These are phyloP conservation scores for Magnaporthiopsis rhizophila DNA, from an alignment of 2,329 filamentous ascomycete species.

Conservation along the genomic window DNA sequence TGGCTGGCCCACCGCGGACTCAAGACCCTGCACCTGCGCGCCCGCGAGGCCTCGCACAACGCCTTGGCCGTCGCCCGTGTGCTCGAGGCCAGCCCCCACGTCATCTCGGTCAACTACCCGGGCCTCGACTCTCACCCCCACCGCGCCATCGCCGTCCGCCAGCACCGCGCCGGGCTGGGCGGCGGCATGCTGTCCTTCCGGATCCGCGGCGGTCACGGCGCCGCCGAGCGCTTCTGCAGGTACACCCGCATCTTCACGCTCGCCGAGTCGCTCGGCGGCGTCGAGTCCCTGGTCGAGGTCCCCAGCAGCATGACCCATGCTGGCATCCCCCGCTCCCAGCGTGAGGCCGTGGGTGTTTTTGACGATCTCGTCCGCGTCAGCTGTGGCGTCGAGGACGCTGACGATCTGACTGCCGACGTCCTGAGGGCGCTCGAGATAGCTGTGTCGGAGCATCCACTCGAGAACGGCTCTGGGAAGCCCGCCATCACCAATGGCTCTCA, in stretches of 20 bases:
- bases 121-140: conserved; percentile 84
- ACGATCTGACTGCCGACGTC: conserved; percentile 76
- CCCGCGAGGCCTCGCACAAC: conserved; percentile 75
- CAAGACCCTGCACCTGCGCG: conserved; percentile 92
- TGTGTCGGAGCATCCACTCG: conserved; percentile 27
- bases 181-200: conserved; percentile 98
- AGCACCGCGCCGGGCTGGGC: conserved; percentile 90
- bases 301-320: conserved; percentile 96
- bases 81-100: conserved; percentile 71
- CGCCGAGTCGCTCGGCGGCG: conserved; percentile 79
- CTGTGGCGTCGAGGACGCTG: conserved; percentile 87
- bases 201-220: conserved; percentile 74
- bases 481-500: background rate
- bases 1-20: conserved; percentile 96
- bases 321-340: conserved; percentile 82
- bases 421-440: conserved; percentile 72
- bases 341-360: conserved; percentile 87
- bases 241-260: conserved; percentile 83
- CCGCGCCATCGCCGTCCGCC: conserved; percentile 73
- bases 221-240: conserved; percentile 89
- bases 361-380: conserved; percentile 91
- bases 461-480: background rate
- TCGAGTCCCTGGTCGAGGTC: conserved; percentile 85
- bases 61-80: conserved; percentile 68
- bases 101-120: conserved; percentile 91